A percentile compares a stretch with the other conserved stretches of the same genome.
Conservation (phyloP, 31 red algal genomes). For the Odonthalia washingtoniensis region DNA sequence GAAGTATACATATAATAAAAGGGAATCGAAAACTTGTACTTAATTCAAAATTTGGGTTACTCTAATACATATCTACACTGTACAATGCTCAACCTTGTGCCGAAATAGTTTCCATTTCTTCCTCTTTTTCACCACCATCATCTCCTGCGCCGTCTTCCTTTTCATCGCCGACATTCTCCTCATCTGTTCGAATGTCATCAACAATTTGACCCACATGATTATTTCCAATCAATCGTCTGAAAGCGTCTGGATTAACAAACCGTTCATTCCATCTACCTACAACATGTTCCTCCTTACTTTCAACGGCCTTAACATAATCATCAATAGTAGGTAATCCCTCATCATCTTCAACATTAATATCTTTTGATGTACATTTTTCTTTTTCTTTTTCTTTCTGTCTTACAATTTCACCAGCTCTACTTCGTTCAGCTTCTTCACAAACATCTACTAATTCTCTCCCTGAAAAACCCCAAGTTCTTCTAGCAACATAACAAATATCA, state of each 20-base stretch:
- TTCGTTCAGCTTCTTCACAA: constrained; percentile 87
- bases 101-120: too few relatives aligned
- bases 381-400: constrained; percentile 23
- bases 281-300: constrained; percentile 55
- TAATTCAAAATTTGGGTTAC: too few relatives aligned
- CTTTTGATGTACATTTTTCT: not conserved
- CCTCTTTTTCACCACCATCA: too few relatives aligned
- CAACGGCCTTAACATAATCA: constrained; percentile 53
- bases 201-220: too few relatives aligned
- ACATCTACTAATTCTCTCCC: constrained; percentile 82
- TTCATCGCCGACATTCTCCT: too few relatives aligned
- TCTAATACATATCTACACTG: too few relatives aligned
- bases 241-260: not conserved
- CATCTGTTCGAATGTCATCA: too few relatives aligned
- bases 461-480: constrained; percentile 77
- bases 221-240: not conserved
- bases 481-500: constrained; percentile 68
- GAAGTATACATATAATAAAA: too few relatives aligned
- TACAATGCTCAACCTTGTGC: too few relatives aligned
- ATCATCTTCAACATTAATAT: not conserved
- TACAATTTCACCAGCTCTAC: constrained; percentile 63
- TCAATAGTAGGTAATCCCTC: constrained; percentile 40
- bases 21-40: too few relatives aligned
- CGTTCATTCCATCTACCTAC: constrained; percentile 27
- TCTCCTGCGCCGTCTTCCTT: too few relatives aligned